Evolutionary conservation across 2,329 filamentous ascomycete species (phyloP), one percentile per base, ranked within the genome.

Genomic region (Chaetomium olivaceum): DNA sequence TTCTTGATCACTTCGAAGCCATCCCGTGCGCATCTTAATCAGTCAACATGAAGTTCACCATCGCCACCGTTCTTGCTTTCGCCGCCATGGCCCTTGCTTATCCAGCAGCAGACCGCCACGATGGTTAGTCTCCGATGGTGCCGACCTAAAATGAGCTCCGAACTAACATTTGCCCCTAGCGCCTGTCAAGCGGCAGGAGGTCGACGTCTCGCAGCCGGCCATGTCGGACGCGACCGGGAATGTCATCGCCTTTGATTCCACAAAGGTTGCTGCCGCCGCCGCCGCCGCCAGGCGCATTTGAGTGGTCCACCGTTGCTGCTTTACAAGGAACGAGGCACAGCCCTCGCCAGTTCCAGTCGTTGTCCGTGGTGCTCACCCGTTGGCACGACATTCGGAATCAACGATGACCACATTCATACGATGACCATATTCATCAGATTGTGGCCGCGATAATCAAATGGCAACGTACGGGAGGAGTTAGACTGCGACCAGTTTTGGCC

Each of bases 11-110:
- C 63, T 56, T 27, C 33, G 46, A 56, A 59, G 65, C 64, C 65
- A 68, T 72, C 64, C 54, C 50, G n/a, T 55, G 2, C 27, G 7
- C 29, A 36, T n/a, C 21, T 52, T 52, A 63, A 70, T 73, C 71
- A 67, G 74, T 77, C 80, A 85, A 79, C 66, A 86, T 86, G 84
- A 81, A 85, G 79, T 82, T 81, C 80, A 79, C 80, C 66, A 67
- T 80, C 68, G 68, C 82, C 71, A 77, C 80, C 72, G 64, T 85
- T 68, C 75, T 83, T 71, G 76, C 82, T 68, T 74, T 86, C 68
- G 77, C 79, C 74, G 76, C 80, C 63, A 76, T 80, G 72, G 81
- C 78, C 71, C 74, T 82, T 71, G 83, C 82, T 64, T 76, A 72
- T 59, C 73, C 77, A 60, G 55, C 65, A 11, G 52, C 63, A 21